Conservation (phyloP, 2,329 filamentous ascomycete genomes). For the Arthrobotrys musiformis region DNA sequence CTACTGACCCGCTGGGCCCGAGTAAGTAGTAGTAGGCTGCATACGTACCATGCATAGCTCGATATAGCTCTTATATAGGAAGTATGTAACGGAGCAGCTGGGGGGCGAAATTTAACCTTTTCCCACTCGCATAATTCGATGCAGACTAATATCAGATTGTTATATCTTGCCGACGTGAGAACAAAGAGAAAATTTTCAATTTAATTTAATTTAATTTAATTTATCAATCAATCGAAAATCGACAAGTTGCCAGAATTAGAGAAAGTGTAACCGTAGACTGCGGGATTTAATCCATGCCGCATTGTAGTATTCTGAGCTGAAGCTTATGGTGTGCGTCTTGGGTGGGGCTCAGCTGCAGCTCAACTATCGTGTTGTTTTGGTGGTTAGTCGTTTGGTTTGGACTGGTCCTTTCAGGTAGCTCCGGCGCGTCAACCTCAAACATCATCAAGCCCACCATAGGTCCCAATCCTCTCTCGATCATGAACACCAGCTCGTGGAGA, state of each 20-base stretch:
- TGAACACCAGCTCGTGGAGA: conserved; percentile 38
- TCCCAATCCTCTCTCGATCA: conserved; percentile 7
- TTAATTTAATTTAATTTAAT: not conserved
- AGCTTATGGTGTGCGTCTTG: not conserved
- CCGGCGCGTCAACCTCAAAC: conserved; percentile 12
- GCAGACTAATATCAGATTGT: not conserved
- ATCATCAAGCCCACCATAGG: not conserved
- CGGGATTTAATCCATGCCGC: conserved; percentile 28
- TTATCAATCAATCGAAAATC: conserved; percentile 7
- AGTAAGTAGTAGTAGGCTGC: not conserved
- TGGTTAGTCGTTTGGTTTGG: not conserved
- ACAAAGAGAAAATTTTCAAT: not conserved
- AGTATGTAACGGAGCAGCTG: not conserved
- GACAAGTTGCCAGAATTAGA: conserved; percentile 18
- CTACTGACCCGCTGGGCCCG: too few species aligned
- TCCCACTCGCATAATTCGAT: conserved; percentile 22
- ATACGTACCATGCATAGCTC: not conserved
- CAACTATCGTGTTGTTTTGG: not conserved
- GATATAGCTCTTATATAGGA: too few species aligned
- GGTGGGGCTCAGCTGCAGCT: not conserved
- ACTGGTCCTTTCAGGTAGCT: not conserved
- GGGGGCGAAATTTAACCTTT: conserved; percentile 20
- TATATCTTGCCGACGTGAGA: not conserved
- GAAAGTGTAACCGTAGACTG: conserved; percentile 20
- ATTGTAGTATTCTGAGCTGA: too few species aligned